Conservation (phyloP, 345 rosid genomes). For the Hibiscus mutabilis region DNA sequence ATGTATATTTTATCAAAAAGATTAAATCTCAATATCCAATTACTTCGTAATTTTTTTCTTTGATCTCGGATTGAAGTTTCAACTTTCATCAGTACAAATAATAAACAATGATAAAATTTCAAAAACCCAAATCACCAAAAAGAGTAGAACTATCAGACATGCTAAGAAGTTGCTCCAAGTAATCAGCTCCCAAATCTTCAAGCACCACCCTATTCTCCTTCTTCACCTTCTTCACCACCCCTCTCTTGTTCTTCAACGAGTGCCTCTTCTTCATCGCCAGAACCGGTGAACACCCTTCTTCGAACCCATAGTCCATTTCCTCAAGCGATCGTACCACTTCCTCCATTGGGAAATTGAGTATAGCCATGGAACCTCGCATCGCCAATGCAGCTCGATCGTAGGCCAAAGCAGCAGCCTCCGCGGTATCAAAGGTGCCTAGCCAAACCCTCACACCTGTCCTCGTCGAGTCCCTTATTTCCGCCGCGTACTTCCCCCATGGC, state of each 20-base stretch:
- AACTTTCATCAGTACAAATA: no score
- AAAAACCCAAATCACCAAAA: background rate
- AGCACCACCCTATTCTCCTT: slow-evolving; percentile 28
- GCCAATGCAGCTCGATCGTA: slow-evolving; percentile 70
- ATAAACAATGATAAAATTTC: no score
- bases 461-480: slow-evolving; percentile 40
- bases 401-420: slow-evolving; percentile 60
- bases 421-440: slow-evolving; percentile 64
- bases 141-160: background rate
- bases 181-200: slow-evolving; percentile 57
- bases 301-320: slow-evolving; percentile 27
- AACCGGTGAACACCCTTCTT: slow-evolving; percentile 43
- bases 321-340: slow-evolving; percentile 36
- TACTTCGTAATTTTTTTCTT: no score
- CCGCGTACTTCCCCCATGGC: slow-evolving; percentile 41
- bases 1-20: no score
- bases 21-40: no score
- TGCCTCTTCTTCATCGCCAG: slow-evolving; percentile 47
- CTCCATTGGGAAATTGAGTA: slow-evolving; percentile 44
- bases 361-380: slow-evolving; percentile 44
- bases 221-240: slow-evolving; percentile 28
- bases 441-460: slow-evolving; percentile 56
- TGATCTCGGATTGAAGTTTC: no score
- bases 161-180: slow-evolving; percentile 49
- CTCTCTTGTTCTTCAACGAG: slow-evolving; percentile 31